Evolutionary conservation across 441 rosid species (phyloP), one percentile per base, ranked within the genome.

Genomic region (Adansonia grandidieri): DNA sequence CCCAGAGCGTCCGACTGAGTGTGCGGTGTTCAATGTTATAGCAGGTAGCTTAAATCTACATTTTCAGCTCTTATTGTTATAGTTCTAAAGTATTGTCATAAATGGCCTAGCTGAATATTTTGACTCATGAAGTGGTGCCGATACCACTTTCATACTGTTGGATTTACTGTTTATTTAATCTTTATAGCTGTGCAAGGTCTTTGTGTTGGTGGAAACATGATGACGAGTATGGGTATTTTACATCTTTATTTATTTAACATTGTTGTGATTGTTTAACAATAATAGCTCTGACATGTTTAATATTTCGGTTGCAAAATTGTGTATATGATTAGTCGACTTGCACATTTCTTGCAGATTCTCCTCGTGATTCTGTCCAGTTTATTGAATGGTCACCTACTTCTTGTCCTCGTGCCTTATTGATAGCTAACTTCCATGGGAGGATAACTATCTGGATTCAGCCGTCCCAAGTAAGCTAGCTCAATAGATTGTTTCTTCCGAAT

Each of bases 331-430:
- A 19, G 63, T 82, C 83, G 64, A 63, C 22, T 45, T 73, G 56
- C 60, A 7, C 80, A 44, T 70, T 53, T 78, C 61, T 22, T 88
- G 78, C 88, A 97, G 99, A 97, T 85, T 97, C 98, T 81, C 99
- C 98, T 75, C 97, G 99, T 64, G 99, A 97, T 86, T 97, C 99
- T 82, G 98, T 97, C 78, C 99, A 97, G 78, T 97, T 90, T 82
- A 93, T 97, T 54, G 99, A 97, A 84, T 95, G 99, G 99, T 95
- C 99, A 15, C 99, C 99, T 42, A 86, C 92, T 66, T 93, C 98
- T 80, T 91, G 97, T 69, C 95, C 97, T 75, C 98, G 98, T 70
- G 99, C 98, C 44, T 88, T 97, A 71, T 85, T 97, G 80, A 85
- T 97, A 63, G 98, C 99, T 72, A 97, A 97, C 84, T 97, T 97